These are phyloP conservation scores for Verruconis gallopava DNA, from an alignment of 2,329 filamentous ascomycete genomes.

Conservation along the genomic window DNA sequence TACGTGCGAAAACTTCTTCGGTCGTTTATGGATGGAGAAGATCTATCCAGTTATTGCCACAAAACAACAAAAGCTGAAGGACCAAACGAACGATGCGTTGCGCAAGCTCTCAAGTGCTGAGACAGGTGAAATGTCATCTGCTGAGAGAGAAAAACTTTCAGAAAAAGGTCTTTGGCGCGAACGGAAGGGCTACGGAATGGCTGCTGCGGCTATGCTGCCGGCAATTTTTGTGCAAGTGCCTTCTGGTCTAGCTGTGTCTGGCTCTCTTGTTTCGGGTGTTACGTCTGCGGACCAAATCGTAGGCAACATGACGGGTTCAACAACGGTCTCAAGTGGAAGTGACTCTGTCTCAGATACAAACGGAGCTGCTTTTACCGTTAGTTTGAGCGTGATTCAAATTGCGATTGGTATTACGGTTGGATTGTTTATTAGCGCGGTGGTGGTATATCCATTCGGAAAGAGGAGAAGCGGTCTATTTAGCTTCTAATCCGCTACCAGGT, in stretches of 20 bases:
- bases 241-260: conserved; percentile 44
- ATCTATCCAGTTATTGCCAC: conserved; percentile 28
- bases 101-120: conserved; percentile 8
- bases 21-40: conserved; percentile 41
- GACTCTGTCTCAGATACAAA: conserved; percentile 21
- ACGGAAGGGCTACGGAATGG: conserved; percentile 53
- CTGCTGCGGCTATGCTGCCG: conserved; percentile 72
- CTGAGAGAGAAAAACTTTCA: not conserved
- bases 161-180: conserved; percentile 10
- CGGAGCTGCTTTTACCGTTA: conserved; percentile 33
- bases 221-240: conserved; percentile 66
- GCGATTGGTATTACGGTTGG: conserved; percentile 40
- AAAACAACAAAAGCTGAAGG: conserved; percentile 13
- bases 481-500: conserved; percentile 22
- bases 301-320: conserved; percentile 31
- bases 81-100: conserved; percentile 20
- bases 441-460: conserved; percentile 38
- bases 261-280: conserved; percentile 43
- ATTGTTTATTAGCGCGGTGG: conserved; percentile 33
- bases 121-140: conserved; percentile 10
- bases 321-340: conserved; percentile 25
- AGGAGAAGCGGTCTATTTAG: conserved; percentile 31
- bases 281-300: conserved; percentile 44
- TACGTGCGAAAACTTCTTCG: conserved; percentile 41
- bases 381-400: conserved; percentile 36